Evolutionary conservation across 192 early-diverging fungal species (phyloP).

Genomic region (Coemansia sp.): DNA sequence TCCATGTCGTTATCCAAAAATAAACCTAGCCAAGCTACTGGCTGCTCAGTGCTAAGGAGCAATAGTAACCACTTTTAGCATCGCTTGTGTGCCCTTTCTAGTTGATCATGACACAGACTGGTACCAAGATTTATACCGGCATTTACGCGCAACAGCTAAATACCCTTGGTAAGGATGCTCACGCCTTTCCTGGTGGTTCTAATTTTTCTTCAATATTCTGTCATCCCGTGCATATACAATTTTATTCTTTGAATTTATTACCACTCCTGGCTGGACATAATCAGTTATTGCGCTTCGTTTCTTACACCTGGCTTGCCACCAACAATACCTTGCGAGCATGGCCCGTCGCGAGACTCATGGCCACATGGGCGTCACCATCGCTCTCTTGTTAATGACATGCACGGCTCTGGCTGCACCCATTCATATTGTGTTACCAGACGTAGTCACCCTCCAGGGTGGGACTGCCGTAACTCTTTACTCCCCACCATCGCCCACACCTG

Average conservation of each 20-base stretch:
- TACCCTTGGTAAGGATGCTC: background rate
- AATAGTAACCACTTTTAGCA: background rate
- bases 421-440: conserved; percentile 31
- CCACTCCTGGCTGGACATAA: background rate
- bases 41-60: background rate
- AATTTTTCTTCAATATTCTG: background rate
- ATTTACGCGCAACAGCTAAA: background rate
- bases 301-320: background rate
- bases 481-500: conserved; percentile 1
- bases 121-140: background rate
- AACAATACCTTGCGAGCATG: background rate
- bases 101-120: background rate
- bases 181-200: background rate
- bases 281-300: background rate
- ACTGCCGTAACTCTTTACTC: conserved; percentile 27
- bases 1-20: background rate
- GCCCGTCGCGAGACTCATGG: background rate
- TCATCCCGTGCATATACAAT: background rate
- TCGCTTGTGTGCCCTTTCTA: background rate
- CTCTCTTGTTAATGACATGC: conserved; percentile 6
- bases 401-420: conserved; percentile 13
- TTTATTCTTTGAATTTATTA: background rate
- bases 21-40: background rate
- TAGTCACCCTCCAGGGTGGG: conserved; percentile 26
- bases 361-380: background rate